phyloP scores from a whole-genome alignment of 1,284 basidiomycete species.

The Tremellales sp. region DNA sequence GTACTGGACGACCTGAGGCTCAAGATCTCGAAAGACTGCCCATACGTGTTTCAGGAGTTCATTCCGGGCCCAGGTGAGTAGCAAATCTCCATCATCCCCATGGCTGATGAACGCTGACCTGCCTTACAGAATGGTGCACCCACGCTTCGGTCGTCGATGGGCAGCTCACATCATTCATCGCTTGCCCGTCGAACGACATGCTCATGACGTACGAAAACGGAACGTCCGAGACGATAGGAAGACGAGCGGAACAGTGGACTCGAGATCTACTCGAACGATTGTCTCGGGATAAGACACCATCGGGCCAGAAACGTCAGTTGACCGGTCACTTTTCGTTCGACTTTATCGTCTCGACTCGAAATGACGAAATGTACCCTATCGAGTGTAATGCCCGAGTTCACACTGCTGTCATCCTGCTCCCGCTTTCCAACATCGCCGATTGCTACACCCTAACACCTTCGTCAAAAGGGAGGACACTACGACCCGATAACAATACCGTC shows the following conservation, averaged over 20 bases:
- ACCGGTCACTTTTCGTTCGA: conserved; percentile 51
- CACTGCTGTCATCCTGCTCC: conserved; percentile 48
- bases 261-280: conserved; percentile 38
- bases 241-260: conserved; percentile 45
- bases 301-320: conserved; percentile 22
- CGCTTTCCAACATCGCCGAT: conserved; percentile 17
- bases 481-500: conserved; percentile 16
- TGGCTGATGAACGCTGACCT: neutral
- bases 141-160: conserved; percentile 49
- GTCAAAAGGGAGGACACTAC: conserved; percentile 15
- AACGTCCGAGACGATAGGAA: conserved; percentile 35
- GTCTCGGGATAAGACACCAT: conserved; percentile 21
- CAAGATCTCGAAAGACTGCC: conserved; percentile 27
- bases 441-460: conserved; percentile 17
- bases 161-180: conserved; percentile 48
- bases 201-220: conserved; percentile 50
- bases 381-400: conserved; percentile 52
- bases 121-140: conserved; percentile 51
- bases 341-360: conserved; percentile 44
- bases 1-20: conserved; percentile 24
- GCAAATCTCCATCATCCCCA: neutral
- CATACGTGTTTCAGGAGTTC: conserved; percentile 41
- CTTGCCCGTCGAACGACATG: conserved; percentile 51
- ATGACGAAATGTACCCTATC: conserved; percentile 46
- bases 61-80: conserved; percentile 37